These are phyloP conservation scores for Eleusine coracana DNA, from an alignment of 176 grass and related monocot genomes.

Conservation along the genomic window DNA sequence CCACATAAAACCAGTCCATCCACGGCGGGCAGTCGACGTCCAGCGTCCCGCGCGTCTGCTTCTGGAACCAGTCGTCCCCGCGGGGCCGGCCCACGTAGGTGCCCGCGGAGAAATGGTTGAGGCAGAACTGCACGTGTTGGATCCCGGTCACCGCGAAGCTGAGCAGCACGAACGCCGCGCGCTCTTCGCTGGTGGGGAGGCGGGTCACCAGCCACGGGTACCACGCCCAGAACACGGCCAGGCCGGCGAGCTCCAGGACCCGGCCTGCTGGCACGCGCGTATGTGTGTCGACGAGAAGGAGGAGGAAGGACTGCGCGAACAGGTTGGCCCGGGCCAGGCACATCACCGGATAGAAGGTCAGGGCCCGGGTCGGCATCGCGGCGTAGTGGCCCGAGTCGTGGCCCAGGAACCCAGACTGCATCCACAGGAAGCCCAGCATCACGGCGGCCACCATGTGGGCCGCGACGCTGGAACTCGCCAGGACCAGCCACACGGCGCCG, in stretches of 20 bases:
- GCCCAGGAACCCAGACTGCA: constrained; percentile 84
- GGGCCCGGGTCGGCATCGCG: constrained; percentile 6
- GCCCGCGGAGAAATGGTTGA: constrained; percentile 85
- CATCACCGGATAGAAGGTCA: constrained; percentile 95
- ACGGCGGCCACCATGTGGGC: constrained; percentile 56
- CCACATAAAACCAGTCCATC: constrained; percentile 76
- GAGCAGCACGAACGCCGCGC: constrained; percentile 57
- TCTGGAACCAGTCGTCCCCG: constrained; percentile 98
- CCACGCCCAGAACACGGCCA: constrained; percentile 76
- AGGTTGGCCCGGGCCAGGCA: constrained; percentile 82
- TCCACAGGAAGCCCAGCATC: constrained; percentile 63
- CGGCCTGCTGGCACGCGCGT: constrained; percentile 55
- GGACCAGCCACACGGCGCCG: constrained; percentile 26
- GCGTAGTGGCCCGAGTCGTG: constrained; percentile 77
- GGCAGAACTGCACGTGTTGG: constrained; percentile 93
- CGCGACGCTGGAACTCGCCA: constrained; percentile 24
- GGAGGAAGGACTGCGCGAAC: constrained; percentile 52
- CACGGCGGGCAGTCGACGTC: constrained; percentile 79
- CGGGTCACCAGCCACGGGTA: constrained; percentile 70
- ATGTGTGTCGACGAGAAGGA: background rate
- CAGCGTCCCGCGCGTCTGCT: constrained; percentile 74
- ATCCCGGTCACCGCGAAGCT: constrained; percentile 79
- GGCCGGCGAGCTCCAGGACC: constrained; percentile 58
- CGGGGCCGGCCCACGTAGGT: constrained; percentile 58
- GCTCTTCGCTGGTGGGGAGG: constrained; percentile 67